Evolutionary conservation across 257 asterid genomes (phyloP), one percentile per base, ranked within the genome.

Genomic region (Thymus mandschuricus): DNA sequence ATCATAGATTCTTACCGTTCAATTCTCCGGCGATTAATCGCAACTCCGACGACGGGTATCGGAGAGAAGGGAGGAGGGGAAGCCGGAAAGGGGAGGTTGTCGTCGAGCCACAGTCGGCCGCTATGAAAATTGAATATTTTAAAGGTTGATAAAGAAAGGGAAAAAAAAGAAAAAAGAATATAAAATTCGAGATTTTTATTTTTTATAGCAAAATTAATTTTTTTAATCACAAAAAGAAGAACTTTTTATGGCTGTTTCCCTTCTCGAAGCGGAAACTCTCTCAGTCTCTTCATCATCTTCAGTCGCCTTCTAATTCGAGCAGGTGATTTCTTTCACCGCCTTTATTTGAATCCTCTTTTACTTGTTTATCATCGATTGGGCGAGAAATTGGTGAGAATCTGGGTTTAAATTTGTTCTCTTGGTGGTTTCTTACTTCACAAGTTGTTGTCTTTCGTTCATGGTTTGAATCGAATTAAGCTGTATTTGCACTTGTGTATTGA

Each of bases 281-380:
- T 50, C 55, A 44, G 40, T 61, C 67, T 30, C 55, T 46, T 63
- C 72, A 28, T 57, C 59, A 52, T 27, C 9, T 34, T 12, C 76
- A 27, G 9, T 60, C 44, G 6, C 3, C n/a, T 33, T 10, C 11
- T 55, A 35, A 70, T 40, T 59, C 45, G 4, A 49, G 61, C 40
- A 57, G 74, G 81, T 71, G 74, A 54, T 69, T 67, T 67, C 41
- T 28, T 28, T 45, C 13, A 56, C 60, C 29, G 10, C 49, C 49
- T 5, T 9, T 44, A 8, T 7, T 3, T 7, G 9, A 44, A 44
- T 0, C 3, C 7, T 31, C 44, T 73, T 65, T 66, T 38, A 38
- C 61, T 43, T 12, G 7, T 63, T 54, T 45, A 58, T 64, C 6
- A 6, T 44, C 6, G 30, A 8, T 35, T 48, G 33, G 4, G 1